These are phyloP conservation scores for Tetrahymena borealis DNA, from an alignment of 73 alveolate species.

Conservation along the genomic window DNA sequence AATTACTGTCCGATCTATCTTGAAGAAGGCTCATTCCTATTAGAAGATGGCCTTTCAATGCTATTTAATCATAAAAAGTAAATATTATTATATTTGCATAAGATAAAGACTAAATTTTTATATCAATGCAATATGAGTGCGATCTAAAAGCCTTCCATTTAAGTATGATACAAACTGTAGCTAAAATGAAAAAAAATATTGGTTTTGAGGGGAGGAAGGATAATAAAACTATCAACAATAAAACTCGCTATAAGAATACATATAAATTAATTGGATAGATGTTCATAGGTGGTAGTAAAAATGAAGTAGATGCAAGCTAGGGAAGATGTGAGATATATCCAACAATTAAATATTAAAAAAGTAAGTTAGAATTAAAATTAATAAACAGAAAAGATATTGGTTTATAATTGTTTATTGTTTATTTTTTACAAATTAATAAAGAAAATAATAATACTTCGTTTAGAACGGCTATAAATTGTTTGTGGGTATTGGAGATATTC, in stretches of 20 bases:
- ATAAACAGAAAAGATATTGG: background rate
- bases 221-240: too few relatives aligned
- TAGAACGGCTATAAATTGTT: background rate
- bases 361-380: background rate
- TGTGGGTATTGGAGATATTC: background rate
- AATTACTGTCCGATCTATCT: background rate
- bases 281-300: too few relatives aligned
- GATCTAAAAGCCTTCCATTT: too few relatives aligned
- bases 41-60: background rate
- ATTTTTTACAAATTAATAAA: background rate
- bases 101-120: background rate
- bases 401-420: background rate
- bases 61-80: background rate
- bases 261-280: too few relatives aligned
- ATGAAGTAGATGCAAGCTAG: background rate
- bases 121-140: too few relatives aligned
- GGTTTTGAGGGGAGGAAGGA: too few relatives aligned
- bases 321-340: too few relatives aligned
- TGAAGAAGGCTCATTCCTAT: background rate
- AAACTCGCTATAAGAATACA: too few relatives aligned
- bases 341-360: too few relatives aligned
- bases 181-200: too few relatives aligned
- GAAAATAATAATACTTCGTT: background rate
- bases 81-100: background rate
- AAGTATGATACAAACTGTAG: too few relatives aligned